Evolutionary conservation across 441 rosid species (phyloP), one percentile per base, ranked within the genome.

Genomic region (Hura crepitans): DNA sequence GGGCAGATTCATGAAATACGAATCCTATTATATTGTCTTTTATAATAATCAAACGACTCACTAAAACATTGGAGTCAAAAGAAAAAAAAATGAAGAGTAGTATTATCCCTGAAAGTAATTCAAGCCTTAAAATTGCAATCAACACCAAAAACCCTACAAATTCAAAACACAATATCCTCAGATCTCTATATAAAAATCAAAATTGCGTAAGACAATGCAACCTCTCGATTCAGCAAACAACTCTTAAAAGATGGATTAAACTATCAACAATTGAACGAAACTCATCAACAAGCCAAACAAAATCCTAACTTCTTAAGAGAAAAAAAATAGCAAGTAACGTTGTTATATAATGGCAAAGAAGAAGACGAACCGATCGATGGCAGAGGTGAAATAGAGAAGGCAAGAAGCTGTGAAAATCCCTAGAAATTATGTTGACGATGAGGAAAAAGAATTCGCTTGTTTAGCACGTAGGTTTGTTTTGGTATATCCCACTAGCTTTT

Each of bases 321-420:
- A 67, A 39, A 3, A 54, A 22, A 60, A 14, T 0, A 50, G 50
- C 46, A 10, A 74, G 71, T 31, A 30, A 73, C 83, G 74, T 68
- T 74, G 43, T 15, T 6, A 72, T n/a, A 62, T 60, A 63, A 23
- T 37, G 28, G 9, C 1, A 14, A 18, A 53, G 10, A 62, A 14
- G 35, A 70, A 50, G 73, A 68, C 59, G 18, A 55, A 63, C 46
- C 62, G 55, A 65, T 13, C 66, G 75, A 81, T 25, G 30, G 49
- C 47, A 58, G 28, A 20, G 57, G 70, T 67, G 49, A 13, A 69
- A 59, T 7, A 20, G 47, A 49, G 46, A 23, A 42, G 14, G 51
- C 46, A 12, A 73, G 42, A 64, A 55, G 51, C 42, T n/a, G 22
- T 7, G n/a, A 13, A 51, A 69, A 65, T 20, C 25, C 45, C 12